Evolutionary conservation across 2,329 filamentous ascomycete species (phyloP).

Genomic region (Hymenoscyphus linearis): DNA sequence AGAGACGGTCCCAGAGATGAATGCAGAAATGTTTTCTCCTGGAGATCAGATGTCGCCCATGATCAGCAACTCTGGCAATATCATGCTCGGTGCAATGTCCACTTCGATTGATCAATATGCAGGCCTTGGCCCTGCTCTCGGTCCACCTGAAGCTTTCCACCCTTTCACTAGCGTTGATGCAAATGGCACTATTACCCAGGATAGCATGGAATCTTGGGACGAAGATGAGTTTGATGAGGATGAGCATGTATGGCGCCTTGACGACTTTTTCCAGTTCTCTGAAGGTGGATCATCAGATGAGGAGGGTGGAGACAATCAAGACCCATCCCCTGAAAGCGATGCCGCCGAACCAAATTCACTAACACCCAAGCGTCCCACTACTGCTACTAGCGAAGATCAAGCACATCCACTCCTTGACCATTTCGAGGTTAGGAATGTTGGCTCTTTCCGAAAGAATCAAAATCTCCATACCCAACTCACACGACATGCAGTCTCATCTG

Average conservation of each 20-base stretch:
- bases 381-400: conserved; percentile 40
- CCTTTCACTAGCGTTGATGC: conserved; percentile 52
- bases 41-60: conserved; percentile 41
- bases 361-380: conserved; percentile 47
- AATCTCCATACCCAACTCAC: conserved; percentile 46
- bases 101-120: conserved; percentile 20
- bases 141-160: conserved; percentile 72
- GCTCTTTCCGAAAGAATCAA: conserved; percentile 67
- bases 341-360: conserved; percentile 38
- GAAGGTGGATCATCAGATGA: conserved; percentile 46
- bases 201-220: conserved; percentile 44
- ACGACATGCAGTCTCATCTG: conserved; percentile 53
- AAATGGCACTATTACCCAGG: conserved; percentile 51
- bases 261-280: conserved; percentile 68
- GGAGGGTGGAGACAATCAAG: conserved; percentile 57
- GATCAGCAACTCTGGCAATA: conserved; percentile 62
- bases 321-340: conserved; percentile 7
- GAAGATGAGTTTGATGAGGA: conserved; percentile 58
- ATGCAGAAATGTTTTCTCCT: not conserved
- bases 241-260: conserved; percentile 58
- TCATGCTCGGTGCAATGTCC: conserved; percentile 66
- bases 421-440: conserved; percentile 61
- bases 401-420: conserved; percentile 55
- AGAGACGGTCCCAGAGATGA: not conserved
- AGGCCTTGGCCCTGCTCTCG: conserved; percentile 63